Conservation (phyloP, 805 yeast species). For the Barnettozyma salicaria region DNA sequence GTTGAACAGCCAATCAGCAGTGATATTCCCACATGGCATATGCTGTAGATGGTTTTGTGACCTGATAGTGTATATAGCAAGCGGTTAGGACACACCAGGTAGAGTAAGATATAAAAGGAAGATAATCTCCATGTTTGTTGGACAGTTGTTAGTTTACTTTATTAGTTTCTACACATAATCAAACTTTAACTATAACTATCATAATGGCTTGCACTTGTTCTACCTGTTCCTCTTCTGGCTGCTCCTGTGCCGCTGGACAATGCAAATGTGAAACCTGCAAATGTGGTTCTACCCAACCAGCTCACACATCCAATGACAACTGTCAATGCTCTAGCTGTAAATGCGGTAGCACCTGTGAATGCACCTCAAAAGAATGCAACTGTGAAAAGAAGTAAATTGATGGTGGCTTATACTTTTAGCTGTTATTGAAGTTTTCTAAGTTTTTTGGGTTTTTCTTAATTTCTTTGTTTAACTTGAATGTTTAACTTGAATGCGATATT, state of each 20-base stretch:
- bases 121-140: too few relatives aligned
- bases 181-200: background rate
- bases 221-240: constrained; percentile 7
- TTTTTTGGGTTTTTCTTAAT: background rate
- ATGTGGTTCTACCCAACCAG: constrained; percentile 7
- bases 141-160: background rate
- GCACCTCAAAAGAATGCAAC: constrained; percentile 3
- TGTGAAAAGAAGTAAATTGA: constrained; percentile 4
- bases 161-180: background rate
- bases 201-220: constrained; percentile 8
- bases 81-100: too few relatives aligned
- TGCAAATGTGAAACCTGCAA: constrained; percentile 6
- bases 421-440: background rate
- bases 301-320: constrained; percentile 1
- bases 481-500: too few relatives aligned
- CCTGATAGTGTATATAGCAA: too few relatives aligned
- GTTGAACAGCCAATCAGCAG: too few relatives aligned
- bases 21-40: too few relatives aligned
- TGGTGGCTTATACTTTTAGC: background rate
- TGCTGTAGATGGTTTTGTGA: too few relatives aligned
- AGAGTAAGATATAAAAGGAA: too few relatives aligned
- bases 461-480: too few relatives aligned
- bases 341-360: constrained; percentile 5
- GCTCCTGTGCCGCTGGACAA: constrained; percentile 9
- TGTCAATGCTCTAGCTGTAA: constrained; percentile 3